Base-by-base conservation (phyloP, 2,329 filamentous ascomycete species). In the Aspergillus proliferans region DNA sequence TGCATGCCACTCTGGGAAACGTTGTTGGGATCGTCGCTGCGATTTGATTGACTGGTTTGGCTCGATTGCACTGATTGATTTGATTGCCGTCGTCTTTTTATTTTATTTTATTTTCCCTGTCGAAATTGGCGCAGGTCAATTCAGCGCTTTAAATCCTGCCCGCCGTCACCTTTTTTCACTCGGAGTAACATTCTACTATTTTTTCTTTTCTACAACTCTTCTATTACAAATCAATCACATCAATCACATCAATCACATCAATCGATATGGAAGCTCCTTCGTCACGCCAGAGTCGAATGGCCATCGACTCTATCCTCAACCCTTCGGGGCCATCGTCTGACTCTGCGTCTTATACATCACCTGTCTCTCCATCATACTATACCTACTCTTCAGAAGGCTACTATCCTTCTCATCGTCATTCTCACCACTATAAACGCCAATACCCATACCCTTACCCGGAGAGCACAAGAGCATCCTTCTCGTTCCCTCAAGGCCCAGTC, bases 291-390 rank as follows among this genome's bases (percentile, higher is more conserved):
- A 63, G 59, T 46, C 59, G 57, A 46, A 68, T 68, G 63, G 64
- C 61, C 36, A 68, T 68, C 48, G 62, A 67, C 51, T 58, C 63
- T 10, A 50, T 68, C 6, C 55, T 66, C 15, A 69, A 69, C 44
- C 66, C 66, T 33, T 56, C 59, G 33, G 53, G 46, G 12, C 14
- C 40, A 42, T 53, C 58, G 46, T 59, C 61, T 34, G 49, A 59
- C 40, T 62, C 66, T 14, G 34, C n/a, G 6, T 49, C 55, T 65
- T 53, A 52, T 36, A 36, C 34, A n/a, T 18, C 34, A 9, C 8
- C 34, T 36, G 14, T 36, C 18, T 40, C 26, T 19, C n/a, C 36
- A 19, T 53, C 58, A 47, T 58, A 62, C 38, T 51, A 60, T 42
- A 61, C 65, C 59, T 42, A 61, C 65, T 48, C 55, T 65, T 53